Evolutionary conservation across 129 eudicot species (phyloP).

Genomic region (Arctium lappa): DNA sequence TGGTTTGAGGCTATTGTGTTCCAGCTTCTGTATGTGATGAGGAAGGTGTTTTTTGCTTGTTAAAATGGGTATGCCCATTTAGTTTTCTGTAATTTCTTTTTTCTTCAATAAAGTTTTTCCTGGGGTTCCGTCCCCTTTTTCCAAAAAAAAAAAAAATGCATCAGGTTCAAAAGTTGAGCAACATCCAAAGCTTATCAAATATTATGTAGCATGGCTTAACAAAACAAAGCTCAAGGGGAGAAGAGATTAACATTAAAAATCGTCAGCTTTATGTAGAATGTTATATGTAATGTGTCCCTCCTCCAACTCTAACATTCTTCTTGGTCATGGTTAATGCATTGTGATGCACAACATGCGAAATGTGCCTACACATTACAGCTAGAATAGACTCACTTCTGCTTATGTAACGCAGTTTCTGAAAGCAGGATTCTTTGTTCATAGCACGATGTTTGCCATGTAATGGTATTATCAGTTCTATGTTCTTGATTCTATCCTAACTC

Average conservation of each 20-base stretch:
- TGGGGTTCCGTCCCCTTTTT: too few species aligned
- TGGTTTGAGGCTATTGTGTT: too few species aligned
- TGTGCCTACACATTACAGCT: neutral
- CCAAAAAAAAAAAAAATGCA: too few species aligned
- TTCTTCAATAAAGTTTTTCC: too few species aligned
- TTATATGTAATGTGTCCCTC: neutral
- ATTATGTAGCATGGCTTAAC: too few species aligned
- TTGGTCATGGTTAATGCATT: neutral
- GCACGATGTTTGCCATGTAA: neutral
- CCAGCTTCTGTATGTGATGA: too few species aligned
- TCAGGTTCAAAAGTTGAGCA: too few species aligned
- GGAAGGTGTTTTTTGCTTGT: too few species aligned
- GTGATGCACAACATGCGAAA: neutral
- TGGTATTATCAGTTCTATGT: neutral
- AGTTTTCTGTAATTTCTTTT: too few species aligned
- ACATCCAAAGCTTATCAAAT: too few species aligned
- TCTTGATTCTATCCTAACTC: neutral
- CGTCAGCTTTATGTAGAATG: neutral
- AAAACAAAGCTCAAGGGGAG: neutral
- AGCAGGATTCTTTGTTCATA: neutral
- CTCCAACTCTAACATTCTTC: neutral
- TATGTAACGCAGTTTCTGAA: neutral
- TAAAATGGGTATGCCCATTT: too few species aligned
- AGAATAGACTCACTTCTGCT: neutral
- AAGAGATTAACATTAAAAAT: neutral